Percentiles rank a stretch among this genome's conserved stretches.
Conservation (phyloP, 345 rosid species). For the Kernera saxatilis region DNA sequence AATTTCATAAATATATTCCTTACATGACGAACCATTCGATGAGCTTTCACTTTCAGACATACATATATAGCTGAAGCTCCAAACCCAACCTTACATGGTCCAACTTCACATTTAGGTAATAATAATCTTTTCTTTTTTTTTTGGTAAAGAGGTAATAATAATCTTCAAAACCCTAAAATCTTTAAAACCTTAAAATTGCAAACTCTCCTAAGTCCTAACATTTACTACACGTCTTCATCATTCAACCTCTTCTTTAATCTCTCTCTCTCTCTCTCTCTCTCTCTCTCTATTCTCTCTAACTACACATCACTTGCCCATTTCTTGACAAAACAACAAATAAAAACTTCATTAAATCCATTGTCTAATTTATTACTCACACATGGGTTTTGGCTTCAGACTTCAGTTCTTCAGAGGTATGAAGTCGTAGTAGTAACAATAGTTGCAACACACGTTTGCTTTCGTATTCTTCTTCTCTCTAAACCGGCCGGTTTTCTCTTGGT, state of each 20-base stretch:
- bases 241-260: background rate
- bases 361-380: conserved; percentile 37
- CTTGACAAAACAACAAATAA: conserved; percentile 16
- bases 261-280: background rate
- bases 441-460: conserved; percentile 29
- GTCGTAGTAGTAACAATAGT: conserved; percentile 46
- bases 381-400: conserved; percentile 40
- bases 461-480: conserved; percentile 19
- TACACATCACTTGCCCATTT: conserved; percentile 18
- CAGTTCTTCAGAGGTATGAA: conserved; percentile 53
- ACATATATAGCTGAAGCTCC: background rate
- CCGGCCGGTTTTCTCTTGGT: conserved; percentile 18
- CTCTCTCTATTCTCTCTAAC: background rate
- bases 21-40: conserved; percentile 9
- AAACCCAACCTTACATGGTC: conserved; percentile 25
- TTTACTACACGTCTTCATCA: conserved; percentile 27
- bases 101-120: conserved; percentile 27
- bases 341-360: conserved; percentile 3
- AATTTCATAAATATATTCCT: too few species aligned
- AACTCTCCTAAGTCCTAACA: background rate
- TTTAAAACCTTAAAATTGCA: background rate
- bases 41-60: conserved; percentile 12
- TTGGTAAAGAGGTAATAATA: too few species aligned
- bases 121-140: too few species aligned
- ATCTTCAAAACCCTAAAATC: background rate